These are phyloP conservation scores for Protomyces inouyei DNA, from an alignment of 1,139 yeast species.

Conservation along the genomic window DNA sequence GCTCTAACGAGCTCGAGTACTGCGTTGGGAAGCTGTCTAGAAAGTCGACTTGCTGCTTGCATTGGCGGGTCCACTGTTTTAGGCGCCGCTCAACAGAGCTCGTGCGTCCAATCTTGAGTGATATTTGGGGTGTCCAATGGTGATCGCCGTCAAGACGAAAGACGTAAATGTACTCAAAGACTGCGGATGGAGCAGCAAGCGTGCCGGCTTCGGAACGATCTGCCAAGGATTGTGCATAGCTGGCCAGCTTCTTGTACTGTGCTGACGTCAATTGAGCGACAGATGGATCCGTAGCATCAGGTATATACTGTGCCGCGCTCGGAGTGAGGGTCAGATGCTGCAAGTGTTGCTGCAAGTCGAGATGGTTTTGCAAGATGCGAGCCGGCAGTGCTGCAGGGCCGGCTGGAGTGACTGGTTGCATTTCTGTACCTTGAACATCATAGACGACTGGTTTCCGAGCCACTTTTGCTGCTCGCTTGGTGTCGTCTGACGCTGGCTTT, in stretches of 20 bases:
- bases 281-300: not conserved
- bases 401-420: not conserved
- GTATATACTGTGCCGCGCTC: not conserved
- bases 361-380: not conserved
- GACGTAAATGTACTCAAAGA: conserved; percentile 7
- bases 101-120: conserved; percentile 24
- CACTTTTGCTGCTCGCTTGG: not conserved
- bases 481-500: not conserved
- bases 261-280: not conserved
- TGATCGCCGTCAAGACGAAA: conserved; percentile 23
- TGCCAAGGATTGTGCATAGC: not conserved
- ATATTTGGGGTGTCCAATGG: conserved; percentile 8
- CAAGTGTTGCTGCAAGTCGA: not conserved
- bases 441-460: not conserved
- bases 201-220: not conserved
- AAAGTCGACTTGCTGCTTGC: conserved; percentile 15
- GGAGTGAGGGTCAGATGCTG: not conserved
- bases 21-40: conserved; percentile 8
- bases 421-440: not conserved
- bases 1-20: conserved; percentile 10
- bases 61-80: conserved; percentile 16
- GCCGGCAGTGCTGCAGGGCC: not conserved
- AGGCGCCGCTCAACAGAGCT: conserved; percentile 11
- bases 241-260: not conserved
- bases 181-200: not conserved